Conservation (phyloP, 2,329 filamentous ascomycete genomes). For the Penicillium sp. region DNA sequence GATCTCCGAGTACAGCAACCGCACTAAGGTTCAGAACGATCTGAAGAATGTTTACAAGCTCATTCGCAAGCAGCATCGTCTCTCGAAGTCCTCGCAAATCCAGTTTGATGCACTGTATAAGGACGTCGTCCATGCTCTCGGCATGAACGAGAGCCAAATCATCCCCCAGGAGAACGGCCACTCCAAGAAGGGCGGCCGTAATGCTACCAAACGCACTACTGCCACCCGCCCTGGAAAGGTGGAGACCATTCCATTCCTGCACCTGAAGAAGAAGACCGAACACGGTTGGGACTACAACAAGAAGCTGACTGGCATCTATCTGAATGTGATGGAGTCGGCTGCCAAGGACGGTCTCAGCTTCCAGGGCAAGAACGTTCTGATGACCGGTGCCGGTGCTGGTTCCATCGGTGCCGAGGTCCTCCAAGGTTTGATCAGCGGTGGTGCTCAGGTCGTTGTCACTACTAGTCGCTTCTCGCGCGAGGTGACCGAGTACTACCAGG, state of each 20-base stretch:
- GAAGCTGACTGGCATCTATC: conserved; percentile 89
- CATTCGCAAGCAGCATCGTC: conserved; percentile 96
- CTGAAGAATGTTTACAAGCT: conserved; percentile 94
- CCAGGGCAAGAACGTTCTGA: conserved; percentile 90
- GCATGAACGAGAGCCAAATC: conserved; percentile 98
- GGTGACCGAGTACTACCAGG: conserved; percentile 98
- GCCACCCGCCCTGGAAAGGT: conserved; percentile 75
- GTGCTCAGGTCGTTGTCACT: conserved; percentile 93
- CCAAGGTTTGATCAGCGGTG: conserved; percentile 92
- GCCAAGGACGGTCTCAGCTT: conserved; percentile 86
- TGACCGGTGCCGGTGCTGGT: conserved; percentile 96
- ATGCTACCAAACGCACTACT: conserved; percentile 48
- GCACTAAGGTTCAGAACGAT: conserved; percentile 96
- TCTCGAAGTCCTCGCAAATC: conserved; percentile 91
- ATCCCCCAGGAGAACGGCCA: conserved; percentile 78
- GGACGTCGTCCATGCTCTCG: conserved; percentile 87
- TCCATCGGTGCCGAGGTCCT: conserved; percentile 97
- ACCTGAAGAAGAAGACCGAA: conserved; percentile 94
- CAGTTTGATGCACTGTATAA: conserved; percentile 95
- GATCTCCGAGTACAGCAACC: conserved; percentile 97
- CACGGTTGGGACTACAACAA: conserved; percentile 99
- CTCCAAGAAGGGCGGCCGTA: conserved; percentile 55
- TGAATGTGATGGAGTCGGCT: conserved; percentile 86
- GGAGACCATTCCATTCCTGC: conserved; percentile 95
- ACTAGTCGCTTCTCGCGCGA: conserved; percentile 95